Evolutionary conservation across 352 stramenopile species (phyloP).

Genomic region (Pythium rishiriense): DNA sequence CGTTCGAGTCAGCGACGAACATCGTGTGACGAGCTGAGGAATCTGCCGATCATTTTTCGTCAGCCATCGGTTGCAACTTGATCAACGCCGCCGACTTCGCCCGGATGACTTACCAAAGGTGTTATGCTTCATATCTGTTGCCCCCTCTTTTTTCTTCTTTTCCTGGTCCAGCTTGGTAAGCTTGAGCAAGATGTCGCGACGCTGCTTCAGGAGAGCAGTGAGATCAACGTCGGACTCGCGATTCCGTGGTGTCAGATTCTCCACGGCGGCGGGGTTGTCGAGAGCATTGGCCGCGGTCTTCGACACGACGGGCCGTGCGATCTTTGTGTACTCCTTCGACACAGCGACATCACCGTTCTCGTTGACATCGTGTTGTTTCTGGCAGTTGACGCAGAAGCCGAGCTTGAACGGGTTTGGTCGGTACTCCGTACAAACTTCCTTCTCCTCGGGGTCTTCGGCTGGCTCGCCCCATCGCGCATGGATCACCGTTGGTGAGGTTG

Average conservation of each 20-base stretch:
- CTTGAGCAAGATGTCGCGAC: constrained; percentile 76
- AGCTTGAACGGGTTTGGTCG: constrained; percentile 83
- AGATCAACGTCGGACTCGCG: constrained; percentile 86
- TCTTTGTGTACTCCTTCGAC: constrained; percentile 86
- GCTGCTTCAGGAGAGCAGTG: constrained; percentile 64
- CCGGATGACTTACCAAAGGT: constrained; percentile 41
- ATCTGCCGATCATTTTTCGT: constrained; percentile 19
- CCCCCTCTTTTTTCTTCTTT: constrained; percentile 36
- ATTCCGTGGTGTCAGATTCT: constrained; percentile 35
- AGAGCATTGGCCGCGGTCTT: constrained; percentile 80
- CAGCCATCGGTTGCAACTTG: not conserved
- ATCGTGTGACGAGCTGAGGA: constrained; percentile 44
- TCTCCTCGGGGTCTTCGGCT: constrained; percentile 81
- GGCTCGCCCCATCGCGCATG: constrained; percentile 85
- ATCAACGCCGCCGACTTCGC: not conserved
- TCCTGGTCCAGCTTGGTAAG: constrained; percentile 61
- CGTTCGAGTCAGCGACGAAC: constrained; percentile 39
- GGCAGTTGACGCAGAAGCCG: constrained; percentile 89
- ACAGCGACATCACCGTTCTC: constrained; percentile 60
- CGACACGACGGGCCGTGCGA: constrained; percentile 62
- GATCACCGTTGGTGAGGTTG: constrained; percentile 75
- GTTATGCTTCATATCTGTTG: constrained; percentile 38
- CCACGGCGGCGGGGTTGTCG: constrained; percentile 69
- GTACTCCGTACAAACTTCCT: constrained; percentile 81
- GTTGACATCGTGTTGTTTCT: constrained; percentile 87